Percentiles rank a stretch among this genome's conserved stretches.
Evolutionary conservation across 2,329 filamentous ascomycete species (phyloP).

Genomic region (Trichoderma cornu-damae): DNA sequence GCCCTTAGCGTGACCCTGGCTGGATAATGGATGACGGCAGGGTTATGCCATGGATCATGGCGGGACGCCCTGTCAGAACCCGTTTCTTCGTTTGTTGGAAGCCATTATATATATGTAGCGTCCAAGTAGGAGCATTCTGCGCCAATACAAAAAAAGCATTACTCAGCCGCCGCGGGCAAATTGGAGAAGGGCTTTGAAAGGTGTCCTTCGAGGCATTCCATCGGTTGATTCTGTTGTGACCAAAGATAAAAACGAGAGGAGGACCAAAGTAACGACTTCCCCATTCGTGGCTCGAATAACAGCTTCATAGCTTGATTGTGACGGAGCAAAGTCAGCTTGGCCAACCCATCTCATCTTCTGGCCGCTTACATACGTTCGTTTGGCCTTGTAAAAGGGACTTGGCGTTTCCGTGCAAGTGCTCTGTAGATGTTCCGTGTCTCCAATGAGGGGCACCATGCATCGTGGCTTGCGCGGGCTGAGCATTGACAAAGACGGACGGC

Average conservation of each 20-base stretch:
- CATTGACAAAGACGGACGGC: not conserved
- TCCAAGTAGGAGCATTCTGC: too few relatives aligned
- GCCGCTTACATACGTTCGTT: slow-evolving; percentile 13
- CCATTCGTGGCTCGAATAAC: not conserved
- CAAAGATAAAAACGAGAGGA: too few relatives aligned
- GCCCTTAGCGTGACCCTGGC: not conserved
- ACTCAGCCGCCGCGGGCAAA: too few relatives aligned
- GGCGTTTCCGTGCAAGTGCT: not conserved
- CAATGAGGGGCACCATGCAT: not conserved
- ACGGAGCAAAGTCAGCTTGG: not conserved
- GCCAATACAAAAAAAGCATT: too few relatives aligned
- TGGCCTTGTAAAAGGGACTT: not conserved
- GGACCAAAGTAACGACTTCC: not conserved
- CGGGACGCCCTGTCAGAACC: not conserved
- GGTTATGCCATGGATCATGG: not conserved
- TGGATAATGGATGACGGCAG: not conserved
- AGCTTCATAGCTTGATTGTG: not conserved
- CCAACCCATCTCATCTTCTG: not conserved
- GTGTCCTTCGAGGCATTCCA: too few relatives aligned
- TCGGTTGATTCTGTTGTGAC: too few relatives aligned
- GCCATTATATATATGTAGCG: too few relatives aligned
- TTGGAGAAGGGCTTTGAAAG: too few relatives aligned
- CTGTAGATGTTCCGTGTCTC: not conserved
- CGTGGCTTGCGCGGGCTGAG: slow-evolving; percentile 12
- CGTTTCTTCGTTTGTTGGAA: not conserved